Percentiles rank a stretch among this genome's conserved stretches.
Conservation (phyloP, 2,329 filamentous ascomycete genomes). For the Hypoxylon sp. region DNA sequence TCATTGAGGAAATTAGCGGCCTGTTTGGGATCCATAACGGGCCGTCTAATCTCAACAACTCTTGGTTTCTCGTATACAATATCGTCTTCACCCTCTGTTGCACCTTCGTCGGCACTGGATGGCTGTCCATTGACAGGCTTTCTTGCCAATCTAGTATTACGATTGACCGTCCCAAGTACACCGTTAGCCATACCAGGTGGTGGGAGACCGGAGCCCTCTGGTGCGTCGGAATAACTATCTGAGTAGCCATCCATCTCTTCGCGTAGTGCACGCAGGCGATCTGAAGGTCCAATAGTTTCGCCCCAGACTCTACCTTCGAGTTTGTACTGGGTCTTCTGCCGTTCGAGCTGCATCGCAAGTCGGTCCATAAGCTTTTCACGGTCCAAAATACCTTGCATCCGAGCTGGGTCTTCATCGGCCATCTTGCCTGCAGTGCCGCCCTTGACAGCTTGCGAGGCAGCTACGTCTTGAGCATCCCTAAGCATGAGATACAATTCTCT, state of each 20-base stretch:
- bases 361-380: conserved; percentile 93
- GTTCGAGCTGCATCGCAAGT: conserved; percentile 93
- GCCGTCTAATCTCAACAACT: conserved; percentile 83
- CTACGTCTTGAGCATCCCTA: conserved; percentile 95
- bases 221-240: conserved; percentile 54
- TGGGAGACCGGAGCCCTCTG: conserved; percentile 65
- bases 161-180: conserved; percentile 79
- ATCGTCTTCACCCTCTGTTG: conserved; percentile 68
- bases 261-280: conserved; percentile 89
- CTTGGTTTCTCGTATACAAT: conserved; percentile 83
- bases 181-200: conserved; percentile 77
- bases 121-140: conserved; percentile 64
- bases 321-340: conserved; percentile 98
- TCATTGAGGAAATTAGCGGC: conserved; percentile 77
- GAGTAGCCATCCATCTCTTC: conserved; percentile 88
- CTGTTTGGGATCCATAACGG: conserved; percentile 74
- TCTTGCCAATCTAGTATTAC: conserved; percentile 69
- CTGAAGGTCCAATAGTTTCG: conserved; percentile 85
- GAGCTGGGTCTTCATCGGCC: conserved; percentile 76
- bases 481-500: conserved; percentile 98
- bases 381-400: conserved; percentile 93
- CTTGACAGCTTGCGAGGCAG: conserved; percentile 83
- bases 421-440: conserved; percentile 67
- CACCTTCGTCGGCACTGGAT: conserved; percentile 57
- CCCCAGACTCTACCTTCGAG: conserved; percentile 94